Base-by-base conservation (phyloP, 176 grass and related monocot genomes). In the Tillandsia leiboldiana region DNA sequence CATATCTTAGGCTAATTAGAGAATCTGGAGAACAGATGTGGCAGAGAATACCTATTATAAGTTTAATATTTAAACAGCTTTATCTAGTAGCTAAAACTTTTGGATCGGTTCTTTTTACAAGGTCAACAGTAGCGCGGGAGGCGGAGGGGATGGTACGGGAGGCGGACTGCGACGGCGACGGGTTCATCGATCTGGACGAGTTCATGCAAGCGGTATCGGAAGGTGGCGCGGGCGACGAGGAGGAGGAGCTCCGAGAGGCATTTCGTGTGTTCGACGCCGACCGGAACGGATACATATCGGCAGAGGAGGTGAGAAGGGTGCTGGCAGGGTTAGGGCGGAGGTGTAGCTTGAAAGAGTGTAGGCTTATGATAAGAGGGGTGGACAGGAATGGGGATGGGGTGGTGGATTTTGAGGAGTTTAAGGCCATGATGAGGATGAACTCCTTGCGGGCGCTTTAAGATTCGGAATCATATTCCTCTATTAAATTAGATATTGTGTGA, bases 261-360 rank as follows among this genome's bases (percentile, higher is more conserved):
- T 96, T 96, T 74, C 70, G 51, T 14, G 77, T 91, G n/a, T 96
- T 96, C 72, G 91, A 96, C 63, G 74, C 73, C 0, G 74, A 96
- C 72, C 87, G 91, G 15, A 87, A 91, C 59, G 91, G 91, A 28
- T 76, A 77, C 77, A 96, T 96, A 73, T 96, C 87, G 0, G 87
- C 91, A 0, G 87, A 96, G 82, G 91, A 96, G 81, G 79, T 96
- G 67, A 64, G 66, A 3, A 70, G 68, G 20, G 79, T 90, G 69
- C 75, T 90, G 22, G 68, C 72, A 1, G 27, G 77, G 51, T 82
- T 96, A 15, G 91, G 91, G 4, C 84, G 88, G 42, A 42, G 12
- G 0, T 96, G 87, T 71, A 81, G 82, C 26, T 68, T 96, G 29
- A 82, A 96, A 9, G 91, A 96, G 50, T 96, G 91, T 72, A 76